Evolutionary conservation across 192 early-diverging fungal genomes (phyloP).

Genomic region (Rhizophlyctis rosea): DNA sequence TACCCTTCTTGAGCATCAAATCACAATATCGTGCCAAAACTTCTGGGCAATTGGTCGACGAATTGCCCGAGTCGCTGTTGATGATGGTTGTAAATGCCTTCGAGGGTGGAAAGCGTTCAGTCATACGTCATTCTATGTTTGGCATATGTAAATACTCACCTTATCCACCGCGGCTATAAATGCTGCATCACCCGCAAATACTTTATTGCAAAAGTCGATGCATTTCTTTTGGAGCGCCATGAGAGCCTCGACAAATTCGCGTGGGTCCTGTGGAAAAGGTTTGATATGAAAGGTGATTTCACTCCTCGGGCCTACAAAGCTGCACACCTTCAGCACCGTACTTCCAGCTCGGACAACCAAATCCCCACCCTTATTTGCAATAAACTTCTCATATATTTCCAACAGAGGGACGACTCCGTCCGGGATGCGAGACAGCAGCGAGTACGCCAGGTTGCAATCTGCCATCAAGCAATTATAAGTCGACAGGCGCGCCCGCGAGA

Average conservation of each 20-base stretch:
- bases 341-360: conserved; percentile 47
- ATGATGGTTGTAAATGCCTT: conserved; percentile 70
- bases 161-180: conserved; percentile 81
- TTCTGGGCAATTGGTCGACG: conserved; percentile 62
- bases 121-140: background rate
- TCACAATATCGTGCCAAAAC: conserved; percentile 83
- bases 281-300: background rate
- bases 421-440: conserved; percentile 60
- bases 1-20: conserved; percentile 62
- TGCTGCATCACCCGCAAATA: conserved; percentile 62
- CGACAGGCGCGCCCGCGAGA: too few relatives aligned
- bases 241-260: conserved; percentile 65
- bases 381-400: conserved; percentile 61
- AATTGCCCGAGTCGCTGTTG: conserved; percentile 54
- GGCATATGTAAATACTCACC: conserved; percentile 16
- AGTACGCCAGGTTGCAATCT: conserved; percentile 70
- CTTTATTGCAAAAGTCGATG: conserved; percentile 49
- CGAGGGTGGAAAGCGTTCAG: background rate
- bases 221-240: conserved; percentile 65
- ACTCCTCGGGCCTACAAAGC: too few relatives aligned
- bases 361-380: conserved; percentile 54
- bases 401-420: conserved; percentile 61
- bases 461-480: too few relatives aligned
- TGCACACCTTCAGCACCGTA: conserved; percentile 46
- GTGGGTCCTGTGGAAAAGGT: conserved; percentile 60